Evolutionary conservation across 805 yeast genomes (phyloP).

Genomic region (Clavispora santaluciae): DNA sequence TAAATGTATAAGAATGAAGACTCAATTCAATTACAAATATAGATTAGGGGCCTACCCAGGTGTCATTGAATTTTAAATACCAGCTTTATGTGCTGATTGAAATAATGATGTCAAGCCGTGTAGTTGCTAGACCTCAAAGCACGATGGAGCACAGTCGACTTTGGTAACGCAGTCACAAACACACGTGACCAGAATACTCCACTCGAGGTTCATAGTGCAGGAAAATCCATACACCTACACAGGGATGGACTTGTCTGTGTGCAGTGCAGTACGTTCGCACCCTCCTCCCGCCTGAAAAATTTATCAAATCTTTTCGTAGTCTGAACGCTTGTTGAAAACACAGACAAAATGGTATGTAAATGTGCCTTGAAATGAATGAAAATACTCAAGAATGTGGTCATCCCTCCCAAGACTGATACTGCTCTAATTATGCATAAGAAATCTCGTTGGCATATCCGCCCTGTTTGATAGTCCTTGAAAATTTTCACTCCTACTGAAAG

Average conservation of each 20-base stretch:
- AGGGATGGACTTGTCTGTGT: background rate
- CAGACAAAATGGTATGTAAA: conserved; percentile 20
- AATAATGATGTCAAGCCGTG: too few relatives aligned
- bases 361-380: background rate
- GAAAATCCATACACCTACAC: conserved; percentile 8
- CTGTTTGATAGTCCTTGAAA: background rate
- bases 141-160: too few relatives aligned
- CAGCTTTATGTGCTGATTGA: too few relatives aligned
- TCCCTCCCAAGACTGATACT: too few relatives aligned
- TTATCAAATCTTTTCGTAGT: conserved; percentile 10
- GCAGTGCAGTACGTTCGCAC: conserved; percentile 1
- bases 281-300: conserved; percentile 15
- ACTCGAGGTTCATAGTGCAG: background rate
- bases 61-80: too few relatives aligned
- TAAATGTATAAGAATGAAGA: too few relatives aligned
- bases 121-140: too few relatives aligned
- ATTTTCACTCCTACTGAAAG: background rate
- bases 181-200: conserved; percentile 8
- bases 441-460: background rate
- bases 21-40: too few relatives aligned
- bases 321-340: conserved; percentile 9
- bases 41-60: too few relatives aligned
- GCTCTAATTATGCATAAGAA: too few relatives aligned
- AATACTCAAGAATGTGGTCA: background rate
- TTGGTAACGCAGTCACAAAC: conserved; percentile 13